Conservation (phyloP, 768 basidiomycete species). For the Podaxis sp. region DNA sequence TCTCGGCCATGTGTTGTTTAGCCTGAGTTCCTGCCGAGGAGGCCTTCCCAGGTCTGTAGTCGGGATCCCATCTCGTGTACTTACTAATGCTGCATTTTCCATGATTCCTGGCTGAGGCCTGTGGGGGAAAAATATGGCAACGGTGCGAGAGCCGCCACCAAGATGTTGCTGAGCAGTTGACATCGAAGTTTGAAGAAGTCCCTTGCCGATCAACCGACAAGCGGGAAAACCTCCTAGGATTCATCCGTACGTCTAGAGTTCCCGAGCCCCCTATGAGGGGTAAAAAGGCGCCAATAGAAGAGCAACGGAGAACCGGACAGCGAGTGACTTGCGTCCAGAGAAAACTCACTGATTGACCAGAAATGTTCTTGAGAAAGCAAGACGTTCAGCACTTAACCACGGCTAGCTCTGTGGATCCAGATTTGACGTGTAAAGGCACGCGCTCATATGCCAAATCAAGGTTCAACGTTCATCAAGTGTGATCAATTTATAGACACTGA, state of each 20-base stretch:
- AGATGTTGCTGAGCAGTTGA: neutral
- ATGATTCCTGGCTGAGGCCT: neutral
- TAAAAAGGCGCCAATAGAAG: neutral
- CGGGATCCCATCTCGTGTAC: neutral
- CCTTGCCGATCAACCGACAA: conserved; percentile 6
- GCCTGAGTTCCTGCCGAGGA: neutral
- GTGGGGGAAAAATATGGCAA: neutral
- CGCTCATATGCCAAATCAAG: neutral
- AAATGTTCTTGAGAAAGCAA: neutral
- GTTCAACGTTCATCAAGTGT: neutral
- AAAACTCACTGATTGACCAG: neutral
- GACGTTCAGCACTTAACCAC: neutral
- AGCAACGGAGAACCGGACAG: neutral
- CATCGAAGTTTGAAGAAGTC: neutral
- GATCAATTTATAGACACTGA: conserved; percentile 4
- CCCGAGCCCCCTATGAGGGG: neutral
- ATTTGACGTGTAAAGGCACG: neutral
- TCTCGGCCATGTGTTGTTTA: neutral
- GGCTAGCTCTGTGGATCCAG: neutral
- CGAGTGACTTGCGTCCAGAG: neutral
- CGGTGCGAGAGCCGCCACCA: neutral
- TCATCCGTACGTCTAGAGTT: neutral
- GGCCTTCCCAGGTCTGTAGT: neutral
- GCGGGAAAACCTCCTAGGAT: neutral
- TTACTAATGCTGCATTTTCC: neutral